A percentile compares a stretch with the other conserved stretches of the same genome.
Conservation (phyloP, 768 basidiomycete species). For the Mycena chlorophos region DNA sequence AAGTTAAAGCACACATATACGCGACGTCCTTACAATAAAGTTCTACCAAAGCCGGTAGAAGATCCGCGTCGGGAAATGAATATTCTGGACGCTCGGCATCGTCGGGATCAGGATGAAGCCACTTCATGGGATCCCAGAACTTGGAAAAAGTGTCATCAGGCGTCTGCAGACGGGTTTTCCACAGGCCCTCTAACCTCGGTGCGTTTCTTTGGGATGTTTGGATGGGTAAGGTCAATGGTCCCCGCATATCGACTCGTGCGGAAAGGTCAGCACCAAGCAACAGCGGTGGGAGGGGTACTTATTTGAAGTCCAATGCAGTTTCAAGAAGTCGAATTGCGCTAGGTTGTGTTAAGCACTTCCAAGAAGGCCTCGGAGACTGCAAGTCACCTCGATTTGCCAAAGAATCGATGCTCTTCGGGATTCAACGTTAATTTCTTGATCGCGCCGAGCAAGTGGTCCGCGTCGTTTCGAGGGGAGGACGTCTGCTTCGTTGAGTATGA, state of each 20-base stretch:
- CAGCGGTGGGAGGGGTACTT: background rate
- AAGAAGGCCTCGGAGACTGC: too few relatives aligned
- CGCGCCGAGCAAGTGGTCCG: constrained; percentile 27
- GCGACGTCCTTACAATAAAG: constrained; percentile 45
- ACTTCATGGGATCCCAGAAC: constrained; percentile 49
- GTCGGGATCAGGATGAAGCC: constrained; percentile 19
- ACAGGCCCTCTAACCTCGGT: too few relatives aligned
- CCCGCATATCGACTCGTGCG: constrained; percentile 13
- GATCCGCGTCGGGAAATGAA: constrained; percentile 52
- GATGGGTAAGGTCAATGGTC: constrained; percentile 1
- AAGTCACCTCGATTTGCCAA: constrained; percentile 41
- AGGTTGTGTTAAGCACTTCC: background rate
- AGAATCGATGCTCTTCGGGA: constrained; percentile 46
- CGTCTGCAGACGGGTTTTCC: too few relatives aligned
- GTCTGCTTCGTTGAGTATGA: constrained; percentile 34
- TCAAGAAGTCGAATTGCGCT: constrained; percentile 55
- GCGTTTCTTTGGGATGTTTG: constrained; percentile 35
- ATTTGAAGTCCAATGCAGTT: constrained; percentile 59
- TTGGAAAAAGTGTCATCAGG: too few relatives aligned
- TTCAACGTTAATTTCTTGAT: constrained; percentile 41
- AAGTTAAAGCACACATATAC: background rate
- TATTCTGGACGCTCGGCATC: constrained; percentile 33
- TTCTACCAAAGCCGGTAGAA: constrained; percentile 57
- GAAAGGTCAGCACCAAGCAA: background rate
- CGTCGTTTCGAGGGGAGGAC: constrained; percentile 38